Conservation (phyloP, 768 basidiomycete species). For the Boletus huronensis region DNA sequence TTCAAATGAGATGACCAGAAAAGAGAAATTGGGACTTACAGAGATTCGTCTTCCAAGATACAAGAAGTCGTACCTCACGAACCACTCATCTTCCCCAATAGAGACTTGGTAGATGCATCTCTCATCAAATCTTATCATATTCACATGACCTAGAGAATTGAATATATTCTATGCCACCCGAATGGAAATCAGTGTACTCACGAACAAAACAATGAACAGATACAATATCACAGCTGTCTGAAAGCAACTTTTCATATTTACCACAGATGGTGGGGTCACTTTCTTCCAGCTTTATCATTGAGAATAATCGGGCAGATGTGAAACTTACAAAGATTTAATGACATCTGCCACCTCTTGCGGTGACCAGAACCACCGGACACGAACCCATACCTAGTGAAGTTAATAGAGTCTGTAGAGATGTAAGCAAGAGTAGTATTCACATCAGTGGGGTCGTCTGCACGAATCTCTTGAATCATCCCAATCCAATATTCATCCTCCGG, state of each 20-base stretch:
- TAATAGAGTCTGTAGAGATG: neutral
- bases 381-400: conserved; percentile 46
- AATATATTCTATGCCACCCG: neutral
- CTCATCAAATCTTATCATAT: conserved; percentile 39
- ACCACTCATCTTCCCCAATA: conserved; percentile 46
- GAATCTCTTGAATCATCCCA: conserved; percentile 45
- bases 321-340: conserved; percentile 49
- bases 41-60: conserved; percentile 31
- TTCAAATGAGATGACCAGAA: neutral
- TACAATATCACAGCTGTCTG: conserved; percentile 48
- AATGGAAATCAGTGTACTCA: conserved; percentile 17
- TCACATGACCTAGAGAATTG: conserved; percentile 31
- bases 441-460: conserved; percentile 29
- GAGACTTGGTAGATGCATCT: conserved; percentile 33
- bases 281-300: neutral
- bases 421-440: conserved; percentile 15
- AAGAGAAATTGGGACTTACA: conserved; percentile 26
- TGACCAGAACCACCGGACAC: conserved; percentile 55
- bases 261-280: conserved; percentile 43
- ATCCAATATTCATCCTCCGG: conserved; percentile 49
- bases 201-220: conserved; percentile 45
- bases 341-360: conserved; percentile 42
- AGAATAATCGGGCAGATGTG: neutral
- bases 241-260: conserved; percentile 46
- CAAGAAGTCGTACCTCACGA: conserved; percentile 43